Conservation (phyloP, 2,329 filamentous ascomycete genomes). For the Rasamsonia emersonii region DNA sequence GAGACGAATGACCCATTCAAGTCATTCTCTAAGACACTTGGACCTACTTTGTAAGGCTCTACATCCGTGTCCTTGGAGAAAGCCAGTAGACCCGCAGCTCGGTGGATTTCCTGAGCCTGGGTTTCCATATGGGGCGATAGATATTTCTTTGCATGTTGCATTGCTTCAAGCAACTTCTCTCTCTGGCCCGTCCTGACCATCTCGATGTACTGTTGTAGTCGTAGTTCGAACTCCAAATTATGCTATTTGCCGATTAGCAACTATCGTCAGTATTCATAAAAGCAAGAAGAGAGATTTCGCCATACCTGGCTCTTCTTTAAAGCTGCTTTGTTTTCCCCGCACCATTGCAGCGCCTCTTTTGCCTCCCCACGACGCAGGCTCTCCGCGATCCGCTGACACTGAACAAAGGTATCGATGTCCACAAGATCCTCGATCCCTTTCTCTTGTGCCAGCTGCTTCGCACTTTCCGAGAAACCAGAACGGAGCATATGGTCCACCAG, state of each 20-base stretch:
- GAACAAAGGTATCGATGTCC: conserved; percentile 78
- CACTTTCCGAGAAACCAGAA: conserved; percentile 71
- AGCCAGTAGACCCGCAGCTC: conserved; percentile 73
- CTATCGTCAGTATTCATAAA: background rate
- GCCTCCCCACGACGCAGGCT: conserved; percentile 64
- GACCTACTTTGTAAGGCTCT: conserved; percentile 51
- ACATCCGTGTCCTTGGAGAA: conserved; percentile 54
- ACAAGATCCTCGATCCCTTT: conserved; percentile 72
- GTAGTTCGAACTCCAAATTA: conserved; percentile 84
- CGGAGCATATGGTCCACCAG: conserved; percentile 89
- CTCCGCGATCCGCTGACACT: conserved; percentile 68
- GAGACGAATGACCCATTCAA: background rate
- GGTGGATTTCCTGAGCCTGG: conserved; percentile 59
- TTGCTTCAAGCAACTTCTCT: conserved; percentile 64
- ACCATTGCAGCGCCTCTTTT: conserved; percentile 77
- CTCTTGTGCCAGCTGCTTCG: conserved; percentile 63
- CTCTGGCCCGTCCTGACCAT: conserved; percentile 62
- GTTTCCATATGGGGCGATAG: conserved; percentile 61
- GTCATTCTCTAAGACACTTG: conserved; percentile 1
- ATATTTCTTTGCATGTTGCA: conserved; percentile 72
- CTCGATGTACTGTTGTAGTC: conserved; percentile 92
- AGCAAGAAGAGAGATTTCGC: conserved; percentile 8
- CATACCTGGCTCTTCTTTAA: conserved; percentile 75
- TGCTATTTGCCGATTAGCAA: conserved; percentile 43
- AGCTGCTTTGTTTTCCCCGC: conserved; percentile 84